phyloP scores from a whole-genome alignment of 805 yeast genomes.

The Yamadazyma sp. region DNA sequence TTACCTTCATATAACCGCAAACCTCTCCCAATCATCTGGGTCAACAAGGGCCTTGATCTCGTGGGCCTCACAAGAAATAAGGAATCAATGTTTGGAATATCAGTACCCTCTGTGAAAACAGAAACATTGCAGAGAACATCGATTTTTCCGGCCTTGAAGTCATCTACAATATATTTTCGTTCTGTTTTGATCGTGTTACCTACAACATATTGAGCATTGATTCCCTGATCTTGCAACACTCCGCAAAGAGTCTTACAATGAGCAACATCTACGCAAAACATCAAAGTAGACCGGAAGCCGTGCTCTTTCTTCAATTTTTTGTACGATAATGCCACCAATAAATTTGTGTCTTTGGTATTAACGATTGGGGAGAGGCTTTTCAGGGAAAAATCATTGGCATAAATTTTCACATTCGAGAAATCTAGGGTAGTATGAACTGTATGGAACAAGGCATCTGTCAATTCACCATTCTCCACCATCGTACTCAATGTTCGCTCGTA shows the following conservation, averaged over 20 bases:
- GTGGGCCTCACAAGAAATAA: constrained; percentile 81
- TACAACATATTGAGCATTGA: constrained; percentile 70
- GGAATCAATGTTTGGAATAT: constrained; percentile 85
- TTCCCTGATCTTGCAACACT: constrained; percentile 55
- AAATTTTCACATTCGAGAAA: constrained; percentile 30
- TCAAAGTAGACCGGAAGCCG: constrained; percentile 58
- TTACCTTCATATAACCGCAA: constrained; percentile 64
- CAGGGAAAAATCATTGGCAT: constrained; percentile 55
- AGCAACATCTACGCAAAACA: constrained; percentile 73
- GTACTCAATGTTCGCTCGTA: constrained; percentile 63
- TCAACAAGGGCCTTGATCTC: constrained; percentile 62
- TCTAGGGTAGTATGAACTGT: constrained; percentile 52
- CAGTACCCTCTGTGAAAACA: constrained; percentile 93
- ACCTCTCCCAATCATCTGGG: constrained; percentile 93
- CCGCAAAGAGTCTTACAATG: constrained; percentile 61
- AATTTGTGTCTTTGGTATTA: constrained; percentile 54
- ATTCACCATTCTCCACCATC: constrained; percentile 67
- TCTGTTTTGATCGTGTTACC: constrained; percentile 57
- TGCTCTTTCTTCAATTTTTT: constrained; percentile 33
- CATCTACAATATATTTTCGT: constrained; percentile 52
- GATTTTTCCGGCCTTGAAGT: constrained; percentile 60
- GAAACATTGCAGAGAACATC: constrained; percentile 84
- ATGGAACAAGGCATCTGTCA: constrained; percentile 68
- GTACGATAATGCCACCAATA: constrained; percentile 55
- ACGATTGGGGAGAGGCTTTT: constrained; percentile 53